A percentile compares a stretch with the other conserved stretches of the same genome.
Evolutionary conservation across 2,329 filamentous ascomycete species (phyloP).

Genomic region (Sporothrix mexicana): DNA sequence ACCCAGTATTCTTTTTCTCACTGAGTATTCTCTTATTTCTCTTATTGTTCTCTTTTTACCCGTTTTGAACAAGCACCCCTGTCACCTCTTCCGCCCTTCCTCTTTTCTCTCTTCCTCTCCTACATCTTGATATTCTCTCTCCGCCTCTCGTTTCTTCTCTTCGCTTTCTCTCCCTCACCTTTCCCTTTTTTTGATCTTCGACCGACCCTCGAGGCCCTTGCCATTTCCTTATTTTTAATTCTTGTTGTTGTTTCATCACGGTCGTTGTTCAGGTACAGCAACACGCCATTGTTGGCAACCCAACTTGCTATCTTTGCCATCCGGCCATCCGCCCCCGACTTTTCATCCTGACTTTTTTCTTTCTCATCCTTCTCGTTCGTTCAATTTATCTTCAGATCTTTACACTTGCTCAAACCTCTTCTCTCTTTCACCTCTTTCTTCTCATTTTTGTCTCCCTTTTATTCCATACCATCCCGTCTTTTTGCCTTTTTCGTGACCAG

Average conservation of each 20-base stretch:
- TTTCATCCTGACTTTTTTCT: neutral
- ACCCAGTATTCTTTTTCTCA: neutral
- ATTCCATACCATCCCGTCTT: slow-evolving; percentile 21
- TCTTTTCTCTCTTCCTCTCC: neutral
- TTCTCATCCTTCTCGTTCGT: neutral
- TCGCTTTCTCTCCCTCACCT: neutral
- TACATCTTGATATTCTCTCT: slow-evolving; percentile 11
- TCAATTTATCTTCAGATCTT: slow-evolving; percentile 1
- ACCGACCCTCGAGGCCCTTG: neutral
- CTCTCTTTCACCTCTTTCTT: neutral
- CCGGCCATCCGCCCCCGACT: neutral
- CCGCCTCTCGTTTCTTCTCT: neutral
- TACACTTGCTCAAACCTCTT: too few relatives aligned
- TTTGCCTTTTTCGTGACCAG: neutral
- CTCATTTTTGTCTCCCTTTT: neutral
- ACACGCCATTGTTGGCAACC: slow-evolving; percentile 32
- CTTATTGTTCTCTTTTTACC: neutral
- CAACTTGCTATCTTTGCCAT: neutral
- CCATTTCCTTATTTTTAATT: neutral
- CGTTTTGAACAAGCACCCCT: neutral
- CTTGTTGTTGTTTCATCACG: slow-evolving; percentile 28
- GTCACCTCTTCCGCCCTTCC: neutral
- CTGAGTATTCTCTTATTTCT: slow-evolving; percentile 2
- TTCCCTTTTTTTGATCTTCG: neutral
- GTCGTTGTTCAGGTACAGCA: slow-evolving; percentile 20